Percentiles rank a stretch among this genome's conserved stretches.
These are phyloP conservation scores for Cyberlindnera saturnus DNA, from an alignment of 805 yeast genomes.

Conservation along the genomic window DNA sequence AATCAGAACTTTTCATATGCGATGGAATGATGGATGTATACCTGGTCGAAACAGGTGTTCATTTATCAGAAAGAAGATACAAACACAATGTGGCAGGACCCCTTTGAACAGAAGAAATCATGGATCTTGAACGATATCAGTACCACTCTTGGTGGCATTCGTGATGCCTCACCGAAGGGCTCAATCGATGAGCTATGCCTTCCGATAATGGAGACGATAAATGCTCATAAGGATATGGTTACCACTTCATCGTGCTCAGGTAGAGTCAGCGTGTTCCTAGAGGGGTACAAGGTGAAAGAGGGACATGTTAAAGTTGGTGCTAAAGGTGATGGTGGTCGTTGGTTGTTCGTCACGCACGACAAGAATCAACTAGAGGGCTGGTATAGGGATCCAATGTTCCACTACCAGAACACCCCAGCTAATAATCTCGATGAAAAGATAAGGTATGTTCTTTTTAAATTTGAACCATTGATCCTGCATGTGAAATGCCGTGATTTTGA, in stretches of 20 bases:
- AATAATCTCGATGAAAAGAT: slow-evolving; percentile 19
- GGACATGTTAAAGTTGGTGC: slow-evolving; percentile 53
- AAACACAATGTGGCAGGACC: slow-evolving; percentile 26
- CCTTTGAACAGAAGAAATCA: slow-evolving; percentile 64
- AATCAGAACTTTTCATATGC: too few species aligned
- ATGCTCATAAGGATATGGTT: slow-evolving; percentile 58
- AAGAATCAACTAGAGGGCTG: slow-evolving; percentile 40
- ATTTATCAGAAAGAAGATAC: not conserved
- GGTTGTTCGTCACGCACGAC: slow-evolving; percentile 79
- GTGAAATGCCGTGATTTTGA: slow-evolving; percentile 64
- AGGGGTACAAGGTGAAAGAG: slow-evolving; percentile 49
- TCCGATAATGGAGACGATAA: slow-evolving; percentile 67
- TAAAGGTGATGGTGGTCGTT: slow-evolving; percentile 81
- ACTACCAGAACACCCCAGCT: slow-evolving; percentile 10
- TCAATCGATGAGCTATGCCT: slow-evolving; percentile 68
- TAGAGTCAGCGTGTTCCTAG: slow-evolving; percentile 73
- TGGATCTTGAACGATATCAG: slow-evolving; percentile 48
- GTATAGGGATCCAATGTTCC: slow-evolving; percentile 29
- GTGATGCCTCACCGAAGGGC: slow-evolving; percentile 84
- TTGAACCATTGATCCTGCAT: slow-evolving; percentile 81
- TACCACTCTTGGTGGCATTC: slow-evolving; percentile 33
- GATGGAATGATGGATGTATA: too few species aligned
- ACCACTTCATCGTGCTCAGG: slow-evolving; percentile 91
- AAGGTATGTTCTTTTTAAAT: slow-evolving; percentile 66
- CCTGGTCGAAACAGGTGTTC: too few species aligned